Percentiles rank a stretch among this genome's conserved stretches.
Conservation (phyloP, 2,329 filamentous ascomycete genomes). For the Aureobasidium sp. region DNA sequence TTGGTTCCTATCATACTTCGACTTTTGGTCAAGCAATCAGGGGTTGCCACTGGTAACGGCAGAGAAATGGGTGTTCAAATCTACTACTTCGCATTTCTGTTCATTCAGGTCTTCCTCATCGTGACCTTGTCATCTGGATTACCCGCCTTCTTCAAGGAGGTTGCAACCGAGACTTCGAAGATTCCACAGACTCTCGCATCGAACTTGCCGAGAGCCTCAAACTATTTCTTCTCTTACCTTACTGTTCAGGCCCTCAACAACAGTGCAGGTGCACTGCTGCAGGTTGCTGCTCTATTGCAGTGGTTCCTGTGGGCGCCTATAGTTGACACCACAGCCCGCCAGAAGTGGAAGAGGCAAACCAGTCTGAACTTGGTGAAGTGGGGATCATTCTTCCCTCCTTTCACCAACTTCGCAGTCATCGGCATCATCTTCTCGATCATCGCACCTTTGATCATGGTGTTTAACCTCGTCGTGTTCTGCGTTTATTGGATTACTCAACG, state of each 20-base stretch:
- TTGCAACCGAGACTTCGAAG: slow-evolving; percentile 58
- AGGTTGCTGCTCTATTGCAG: slow-evolving; percentile 67
- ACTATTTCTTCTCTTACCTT: slow-evolving; percentile 99
- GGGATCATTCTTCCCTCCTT: slow-evolving; percentile 92
- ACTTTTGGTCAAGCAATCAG: slow-evolving; percentile 65
- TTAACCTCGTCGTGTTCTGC: slow-evolving; percentile 86
- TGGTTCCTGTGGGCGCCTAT: slow-evolving; percentile 65
- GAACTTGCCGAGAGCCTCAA: slow-evolving; percentile 78
- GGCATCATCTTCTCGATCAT: slow-evolving; percentile 79
- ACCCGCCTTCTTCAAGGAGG: slow-evolving; percentile 55
- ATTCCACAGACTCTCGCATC: slow-evolving; percentile 66
- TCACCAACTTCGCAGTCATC: slow-evolving; percentile 94
- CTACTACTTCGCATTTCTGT: slow-evolving; percentile 91
- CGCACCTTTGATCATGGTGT: slow-evolving; percentile 82
- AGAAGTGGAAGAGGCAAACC: slow-evolving; percentile 83
- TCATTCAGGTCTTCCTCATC: slow-evolving; percentile 89
- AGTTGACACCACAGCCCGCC: slow-evolving; percentile 70
- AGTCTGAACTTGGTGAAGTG: slow-evolving; percentile 70
- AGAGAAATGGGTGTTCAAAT: slow-evolving; percentile 77
- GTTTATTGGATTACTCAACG: slow-evolving; percentile 91
- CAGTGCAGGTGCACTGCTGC: slow-evolving; percentile 80
- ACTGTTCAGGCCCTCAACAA: slow-evolving; percentile 87
- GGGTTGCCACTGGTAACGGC: slow-evolving; percentile 74
- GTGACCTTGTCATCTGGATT: slow-evolving; percentile 78
- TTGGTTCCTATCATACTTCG: slow-evolving; percentile 73